Conservation (phyloP, 805 yeast genomes). For the Dipodascopsis uninucleata region DNA sequence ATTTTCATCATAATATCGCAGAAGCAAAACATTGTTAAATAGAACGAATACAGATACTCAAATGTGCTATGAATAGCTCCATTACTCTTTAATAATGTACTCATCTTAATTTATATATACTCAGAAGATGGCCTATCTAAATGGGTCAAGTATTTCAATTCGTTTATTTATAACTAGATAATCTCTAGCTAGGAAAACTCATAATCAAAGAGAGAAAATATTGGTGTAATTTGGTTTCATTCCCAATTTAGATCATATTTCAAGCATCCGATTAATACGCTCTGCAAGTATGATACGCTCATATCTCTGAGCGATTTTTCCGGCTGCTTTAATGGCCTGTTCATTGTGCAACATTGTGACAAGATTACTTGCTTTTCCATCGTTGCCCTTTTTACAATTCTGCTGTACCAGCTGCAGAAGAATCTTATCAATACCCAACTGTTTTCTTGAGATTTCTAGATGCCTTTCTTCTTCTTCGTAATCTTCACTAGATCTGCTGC, state of each 20-base stretch:
- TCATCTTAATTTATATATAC: too few species aligned
- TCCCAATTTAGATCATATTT: too few species aligned
- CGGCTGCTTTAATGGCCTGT: slow-evolving; percentile 78
- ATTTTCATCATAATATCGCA: too few species aligned
- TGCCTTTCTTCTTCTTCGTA: slow-evolving; percentile 52
- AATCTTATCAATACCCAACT: slow-evolving; percentile 66
- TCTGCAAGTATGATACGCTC: slow-evolving; percentile 52
- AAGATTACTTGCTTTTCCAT: slow-evolving; percentile 64
- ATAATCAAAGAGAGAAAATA: too few species aligned
- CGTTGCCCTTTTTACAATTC: slow-evolving; percentile 53
- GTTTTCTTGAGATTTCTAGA: slow-evolving; percentile 46
- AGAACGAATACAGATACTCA: too few species aligned
- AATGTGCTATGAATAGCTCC: too few species aligned
- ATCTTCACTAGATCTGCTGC: slow-evolving; percentile 37
- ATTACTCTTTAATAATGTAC: too few species aligned
- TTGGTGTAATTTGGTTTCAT: too few species aligned
- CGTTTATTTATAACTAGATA: neutral
- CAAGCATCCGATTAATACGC: slow-evolving; percentile 53
- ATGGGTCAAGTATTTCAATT: neutral
- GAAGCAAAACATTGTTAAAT: too few species aligned
- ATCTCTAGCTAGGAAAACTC: too few species aligned
- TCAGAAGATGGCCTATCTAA: neutral
- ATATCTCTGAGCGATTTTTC: slow-evolving; percentile 74
- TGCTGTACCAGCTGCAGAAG: slow-evolving; percentile 70
- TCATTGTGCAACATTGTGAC: slow-evolving; percentile 69